Evolutionary conservation across 1,139 yeast species (phyloP).

Genomic region (Entelexis paramagnoliae): DNA sequence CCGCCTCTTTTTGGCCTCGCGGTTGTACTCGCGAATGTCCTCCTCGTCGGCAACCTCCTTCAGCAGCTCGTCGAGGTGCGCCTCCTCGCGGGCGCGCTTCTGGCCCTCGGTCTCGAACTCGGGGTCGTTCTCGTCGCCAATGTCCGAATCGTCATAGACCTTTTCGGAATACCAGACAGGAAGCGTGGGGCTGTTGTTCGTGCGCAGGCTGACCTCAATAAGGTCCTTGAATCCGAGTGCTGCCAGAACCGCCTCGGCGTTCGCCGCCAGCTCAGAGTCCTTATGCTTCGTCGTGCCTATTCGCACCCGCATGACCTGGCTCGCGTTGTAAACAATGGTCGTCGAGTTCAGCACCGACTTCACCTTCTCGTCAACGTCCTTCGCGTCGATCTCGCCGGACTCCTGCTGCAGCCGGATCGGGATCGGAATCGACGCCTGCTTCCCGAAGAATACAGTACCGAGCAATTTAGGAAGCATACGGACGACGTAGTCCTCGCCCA

Average conservation of each 20-base stretch:
- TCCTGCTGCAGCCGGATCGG: constrained; percentile 43
- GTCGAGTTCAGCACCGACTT: constrained; percentile 50
- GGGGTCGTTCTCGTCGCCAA: constrained; percentile 26
- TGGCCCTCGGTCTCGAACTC: constrained; percentile 30
- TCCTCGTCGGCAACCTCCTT: constrained; percentile 69
- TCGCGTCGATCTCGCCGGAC: constrained; percentile 28
- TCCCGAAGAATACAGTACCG: constrained; percentile 65
- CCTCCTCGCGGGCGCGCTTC: constrained; percentile 34
- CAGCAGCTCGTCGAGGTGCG: constrained; percentile 61
- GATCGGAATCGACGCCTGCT: constrained; percentile 51
- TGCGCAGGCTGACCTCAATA: constrained; percentile 60
- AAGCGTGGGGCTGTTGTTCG: constrained; percentile 64
- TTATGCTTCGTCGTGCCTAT: constrained; percentile 48
- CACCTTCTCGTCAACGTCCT: constrained; percentile 50
- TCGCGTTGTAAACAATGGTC: constrained; percentile 61
- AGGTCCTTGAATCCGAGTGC: constrained; percentile 40
- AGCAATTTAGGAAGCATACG: constrained; percentile 71
- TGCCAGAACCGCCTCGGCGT: constrained; percentile 48
- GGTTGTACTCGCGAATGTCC: constrained; percentile 32
- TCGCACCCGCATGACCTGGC: constrained; percentile 54
- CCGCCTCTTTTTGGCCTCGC: constrained; percentile 20
- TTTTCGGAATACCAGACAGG: constrained; percentile 67
- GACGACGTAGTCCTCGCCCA: constrained; percentile 74
- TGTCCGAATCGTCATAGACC: constrained; percentile 43
- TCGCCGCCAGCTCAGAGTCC: constrained; percentile 38